Evolutionary conservation across 768 basidiomycete species (phyloP), one percentile per base, ranked within the genome.

Genomic region (Agrocybe pediades): DNA sequence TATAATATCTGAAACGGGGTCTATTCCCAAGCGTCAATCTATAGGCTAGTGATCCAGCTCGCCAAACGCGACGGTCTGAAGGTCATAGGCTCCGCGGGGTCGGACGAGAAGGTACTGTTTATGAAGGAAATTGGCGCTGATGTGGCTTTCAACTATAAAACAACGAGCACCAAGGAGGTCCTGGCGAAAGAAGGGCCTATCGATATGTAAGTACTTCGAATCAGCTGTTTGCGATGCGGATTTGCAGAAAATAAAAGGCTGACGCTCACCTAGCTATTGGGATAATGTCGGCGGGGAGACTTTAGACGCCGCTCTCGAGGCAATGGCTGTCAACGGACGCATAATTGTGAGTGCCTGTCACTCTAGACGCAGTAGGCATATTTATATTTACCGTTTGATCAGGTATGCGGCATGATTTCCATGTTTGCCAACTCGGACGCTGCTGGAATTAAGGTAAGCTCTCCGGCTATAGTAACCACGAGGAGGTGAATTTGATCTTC

Each of bases 101-200:
- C 81, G 0, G 86, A 89, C 16, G 83, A 86, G 39, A 90, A 92
- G 67, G 85, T 90, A 3, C 66, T 72, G 6, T 87, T 78, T 58
- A 65, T 86, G 66, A 75, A 75, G 46, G 74, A 74, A 1, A 57
- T 87, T 16, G 88, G 87, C 0, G 82, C 82, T 0, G 87, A 90
- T 58, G 75, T 85, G 6, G 81, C 76, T 0, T 88, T 88, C 73
- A 87, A 90, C 67, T 89, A 87, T 69, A 87, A 90, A 75, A 88
- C 76, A 0, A 70, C 71, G 0, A 69, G 70, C 44, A 81, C 79
- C 0, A 61, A 60, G 0, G 79, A 84, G 13, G 70, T 86, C 2
- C 70, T 91, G 33, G 60, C 66, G 56, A 75, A 75, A 57, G 75
- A 88, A 56, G 86, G 86, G 0, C 75, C 75, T 3, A 68, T 80